Evolutionary conservation across 2,329 filamentous ascomycete genomes (phyloP).

Genomic region (Sarocladium brachiariae): DNA sequence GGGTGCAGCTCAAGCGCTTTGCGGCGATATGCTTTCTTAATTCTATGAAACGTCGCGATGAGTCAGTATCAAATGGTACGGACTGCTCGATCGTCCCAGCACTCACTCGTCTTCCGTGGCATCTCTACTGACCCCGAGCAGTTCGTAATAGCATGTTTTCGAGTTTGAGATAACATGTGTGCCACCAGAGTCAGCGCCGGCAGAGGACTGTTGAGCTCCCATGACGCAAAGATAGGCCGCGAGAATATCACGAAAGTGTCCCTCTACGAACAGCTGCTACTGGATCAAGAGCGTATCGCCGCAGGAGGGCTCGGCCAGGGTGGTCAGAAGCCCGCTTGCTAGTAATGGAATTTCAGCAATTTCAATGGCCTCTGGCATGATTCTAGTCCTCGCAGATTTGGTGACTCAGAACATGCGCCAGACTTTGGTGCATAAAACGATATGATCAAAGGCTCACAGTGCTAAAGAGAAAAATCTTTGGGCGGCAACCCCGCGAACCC

Average conservation of each 20-base stretch:
- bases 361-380: too few relatives aligned
- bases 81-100: not conserved
- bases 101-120: constrained; percentile 76
- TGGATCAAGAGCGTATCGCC: too few relatives aligned
- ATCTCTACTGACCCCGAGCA: constrained; percentile 64
- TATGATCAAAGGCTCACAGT: too few relatives aligned
- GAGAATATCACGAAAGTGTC: too few relatives aligned
- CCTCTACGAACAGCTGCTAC: too few relatives aligned
- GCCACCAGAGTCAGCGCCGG: constrained; percentile 23
- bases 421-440: too few relatives aligned
- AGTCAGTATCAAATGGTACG: not conserved
- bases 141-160: constrained; percentile 80
- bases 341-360: too few relatives aligned
- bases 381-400: too few relatives aligned
- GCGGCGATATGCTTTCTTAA: constrained; percentile 86
- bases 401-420: too few relatives aligned
- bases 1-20: constrained; percentile 93
- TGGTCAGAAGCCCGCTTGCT: too few relatives aligned
- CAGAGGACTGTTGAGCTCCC: constrained; percentile 51
- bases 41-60: constrained; percentile 39
- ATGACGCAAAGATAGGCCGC: constrained; percentile 25
- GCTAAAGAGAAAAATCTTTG: not conserved
- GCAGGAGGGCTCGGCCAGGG: too few relatives aligned
- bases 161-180: constrained; percentile 27
- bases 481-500: constrained; percentile 5